Evolutionary conservation across 1,284 basidiomycete species (phyloP).

Genomic region (Coniferiporia sulphurascens): DNA sequence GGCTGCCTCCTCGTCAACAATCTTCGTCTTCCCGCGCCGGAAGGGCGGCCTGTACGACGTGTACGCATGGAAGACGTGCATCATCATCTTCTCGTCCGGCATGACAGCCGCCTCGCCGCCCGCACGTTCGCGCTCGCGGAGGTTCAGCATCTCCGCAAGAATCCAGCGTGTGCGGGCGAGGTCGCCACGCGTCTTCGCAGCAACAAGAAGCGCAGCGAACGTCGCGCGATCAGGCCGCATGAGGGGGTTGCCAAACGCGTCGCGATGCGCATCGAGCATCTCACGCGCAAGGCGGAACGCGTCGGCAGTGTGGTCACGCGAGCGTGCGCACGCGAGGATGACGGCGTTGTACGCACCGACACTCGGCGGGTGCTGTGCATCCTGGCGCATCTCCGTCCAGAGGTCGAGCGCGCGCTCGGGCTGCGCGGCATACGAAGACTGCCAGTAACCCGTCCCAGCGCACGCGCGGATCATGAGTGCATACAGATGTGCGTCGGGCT

Average conservation of each 20-base stretch:
- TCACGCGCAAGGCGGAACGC: conserved; percentile 75
- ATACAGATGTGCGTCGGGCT: conserved; percentile 73
- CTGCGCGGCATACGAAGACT: conserved; percentile 50
- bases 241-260: conserved; percentile 49
- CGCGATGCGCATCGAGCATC: conserved; percentile 74
- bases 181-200: conserved; percentile 84
- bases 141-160: conserved; percentile 76
- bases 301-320: conserved; percentile 65
- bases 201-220: conserved; percentile 83
- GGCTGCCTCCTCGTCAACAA: conserved; percentile 27
- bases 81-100: conserved; percentile 74
- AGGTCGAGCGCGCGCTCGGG: conserved; percentile 91
- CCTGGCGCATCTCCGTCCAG: conserved; percentile 85
- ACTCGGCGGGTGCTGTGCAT: conserved; percentile 59
- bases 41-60: conserved; percentile 75
- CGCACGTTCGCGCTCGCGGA: conserved; percentile 21
- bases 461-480: conserved; percentile 88
- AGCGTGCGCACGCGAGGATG: conserved; percentile 71
- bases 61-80: conserved; percentile 86
- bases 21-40: conserved; percentile 40
- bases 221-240: conserved; percentile 67
- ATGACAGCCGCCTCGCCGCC: conserved; percentile 25
- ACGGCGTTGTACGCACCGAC: conserved; percentile 75
- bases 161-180: conserved; percentile 85
- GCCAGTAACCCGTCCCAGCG: conserved; percentile 44